Evolutionary conservation across 345 rosid genomes (phyloP).

Genomic region (Eucalyptus grandis): DNA sequence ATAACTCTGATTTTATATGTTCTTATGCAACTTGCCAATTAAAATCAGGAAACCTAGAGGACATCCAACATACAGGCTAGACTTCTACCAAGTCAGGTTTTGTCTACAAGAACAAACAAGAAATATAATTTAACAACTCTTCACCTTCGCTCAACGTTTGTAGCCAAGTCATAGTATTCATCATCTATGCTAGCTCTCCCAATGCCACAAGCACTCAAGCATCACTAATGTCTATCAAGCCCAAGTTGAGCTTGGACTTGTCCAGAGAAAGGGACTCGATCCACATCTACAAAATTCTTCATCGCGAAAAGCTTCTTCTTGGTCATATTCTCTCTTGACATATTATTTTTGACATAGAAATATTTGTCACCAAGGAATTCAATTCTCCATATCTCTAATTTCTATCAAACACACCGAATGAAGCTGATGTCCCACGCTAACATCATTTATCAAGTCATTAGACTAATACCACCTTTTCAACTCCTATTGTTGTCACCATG

Average conservation of each 20-base stretch:
- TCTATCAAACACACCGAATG: neutral
- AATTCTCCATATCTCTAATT: neutral
- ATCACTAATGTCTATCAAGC: neutral
- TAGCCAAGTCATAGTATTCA: neutral
- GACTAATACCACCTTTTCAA: neutral
- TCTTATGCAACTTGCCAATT: neutral
- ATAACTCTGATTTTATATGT: neutral
- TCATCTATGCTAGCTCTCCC: neutral
- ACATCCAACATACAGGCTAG: neutral
- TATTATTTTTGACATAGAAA: neutral
- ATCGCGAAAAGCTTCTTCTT: neutral
- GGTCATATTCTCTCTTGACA: neutral
- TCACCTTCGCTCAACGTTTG: neutral
- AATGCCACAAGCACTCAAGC: neutral
- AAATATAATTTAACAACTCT: neutral
- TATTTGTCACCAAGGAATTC: neutral
- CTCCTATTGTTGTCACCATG: neutral
- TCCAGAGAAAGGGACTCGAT: neutral
- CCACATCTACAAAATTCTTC: neutral
- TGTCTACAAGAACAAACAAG: neutral
- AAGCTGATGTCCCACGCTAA: neutral
- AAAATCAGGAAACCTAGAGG: neutral
- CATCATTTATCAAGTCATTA: neutral
- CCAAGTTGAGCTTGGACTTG: neutral
- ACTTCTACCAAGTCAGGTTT: neutral